phyloP scores from a whole-genome alignment of 2,329 filamentous ascomycete genomes.

The Aspergillus aculeatinus region DNA sequence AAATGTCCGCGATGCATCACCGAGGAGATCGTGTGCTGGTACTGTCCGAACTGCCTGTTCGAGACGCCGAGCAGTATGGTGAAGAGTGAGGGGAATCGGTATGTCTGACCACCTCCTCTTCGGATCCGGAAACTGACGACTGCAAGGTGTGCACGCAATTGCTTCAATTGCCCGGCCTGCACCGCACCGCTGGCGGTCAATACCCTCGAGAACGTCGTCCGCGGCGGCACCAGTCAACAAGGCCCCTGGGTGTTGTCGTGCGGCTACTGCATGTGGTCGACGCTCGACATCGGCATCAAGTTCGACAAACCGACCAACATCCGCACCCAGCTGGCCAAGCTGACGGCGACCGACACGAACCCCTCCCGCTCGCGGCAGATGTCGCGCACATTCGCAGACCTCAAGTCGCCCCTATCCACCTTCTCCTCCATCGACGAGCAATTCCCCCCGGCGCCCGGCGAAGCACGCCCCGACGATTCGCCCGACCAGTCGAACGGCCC shows the following conservation, averaged over 20 bases:
- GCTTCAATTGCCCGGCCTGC: conserved; percentile 92
- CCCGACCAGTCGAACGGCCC: conserved; percentile 36
- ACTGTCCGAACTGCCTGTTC: conserved; percentile 91
- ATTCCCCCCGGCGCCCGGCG: conserved; percentile 23
- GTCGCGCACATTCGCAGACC: conserved; percentile 38
- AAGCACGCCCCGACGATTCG: conserved; percentile 30
- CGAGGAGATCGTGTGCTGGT: conserved; percentile 94
- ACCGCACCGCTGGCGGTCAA: conserved; percentile 75
- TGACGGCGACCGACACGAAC: conserved; percentile 51
- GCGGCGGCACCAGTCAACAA: conserved; percentile 40
- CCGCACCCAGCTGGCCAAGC: conserved; percentile 71
- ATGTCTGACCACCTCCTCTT: conserved; percentile 30
- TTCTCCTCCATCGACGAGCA: conserved; percentile 38
- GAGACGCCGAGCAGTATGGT: conserved; percentile 93
- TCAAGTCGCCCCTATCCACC: conserved; percentile 40
- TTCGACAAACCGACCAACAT: conserved; percentile 90
- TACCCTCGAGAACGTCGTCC: conserved; percentile 60
- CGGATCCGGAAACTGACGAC: background rate
- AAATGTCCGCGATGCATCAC: conserved; percentile 87
- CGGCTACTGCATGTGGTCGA: conserved; percentile 90
- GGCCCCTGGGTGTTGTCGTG: conserved; percentile 78
- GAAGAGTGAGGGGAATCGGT: conserved; percentile 91
- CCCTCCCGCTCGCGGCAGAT: conserved; percentile 38
- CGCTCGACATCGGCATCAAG: conserved; percentile 81
- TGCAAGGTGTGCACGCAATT: conserved; percentile 81